These are phyloP conservation scores for Cladosporium sp. DNA, from an alignment of 2,329 filamentous ascomycete genomes.

Conservation along the genomic window DNA sequence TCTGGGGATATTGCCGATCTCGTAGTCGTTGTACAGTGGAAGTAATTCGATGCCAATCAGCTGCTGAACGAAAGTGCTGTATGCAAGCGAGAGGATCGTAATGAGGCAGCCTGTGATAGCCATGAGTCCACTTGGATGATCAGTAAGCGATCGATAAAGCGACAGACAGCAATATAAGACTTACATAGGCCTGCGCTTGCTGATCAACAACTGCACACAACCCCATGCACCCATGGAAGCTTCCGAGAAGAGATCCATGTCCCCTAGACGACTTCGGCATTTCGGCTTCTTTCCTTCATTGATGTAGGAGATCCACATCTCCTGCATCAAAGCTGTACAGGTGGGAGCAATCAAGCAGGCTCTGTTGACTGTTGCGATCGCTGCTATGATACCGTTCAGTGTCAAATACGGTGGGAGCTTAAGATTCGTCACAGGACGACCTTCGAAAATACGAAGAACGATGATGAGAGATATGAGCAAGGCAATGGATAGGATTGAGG, in stretches of 20 bases:
- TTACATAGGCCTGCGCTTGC: neutral
- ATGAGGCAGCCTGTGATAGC: neutral
- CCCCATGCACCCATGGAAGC: neutral
- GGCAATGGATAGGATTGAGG: neutral
- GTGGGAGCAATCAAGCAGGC: neutral
- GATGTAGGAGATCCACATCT: neutral
- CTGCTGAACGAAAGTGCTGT: neutral
- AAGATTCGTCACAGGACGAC: neutral
- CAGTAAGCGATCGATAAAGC: neutral
- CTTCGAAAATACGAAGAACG: neutral
- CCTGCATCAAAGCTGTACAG: neutral
- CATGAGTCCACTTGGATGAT: neutral
- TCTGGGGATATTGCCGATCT: neutral
- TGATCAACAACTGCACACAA: neutral
- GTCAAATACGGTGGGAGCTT: neutral
- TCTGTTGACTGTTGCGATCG: neutral
- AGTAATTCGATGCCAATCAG: neutral
- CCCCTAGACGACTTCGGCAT: neutral
- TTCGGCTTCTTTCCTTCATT: neutral
- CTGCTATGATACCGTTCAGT: neutral
- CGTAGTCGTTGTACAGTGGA: neutral
- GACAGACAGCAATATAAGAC: neutral
- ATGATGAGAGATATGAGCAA: neutral
- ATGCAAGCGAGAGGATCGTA: neutral
- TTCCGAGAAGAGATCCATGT: neutral